A percentile compares a stretch with the other conserved stretches of the same genome.
phyloP scores from a whole-genome alignment of 1,284 basidiomycete species.

The Puccinia brachypodii region DNA sequence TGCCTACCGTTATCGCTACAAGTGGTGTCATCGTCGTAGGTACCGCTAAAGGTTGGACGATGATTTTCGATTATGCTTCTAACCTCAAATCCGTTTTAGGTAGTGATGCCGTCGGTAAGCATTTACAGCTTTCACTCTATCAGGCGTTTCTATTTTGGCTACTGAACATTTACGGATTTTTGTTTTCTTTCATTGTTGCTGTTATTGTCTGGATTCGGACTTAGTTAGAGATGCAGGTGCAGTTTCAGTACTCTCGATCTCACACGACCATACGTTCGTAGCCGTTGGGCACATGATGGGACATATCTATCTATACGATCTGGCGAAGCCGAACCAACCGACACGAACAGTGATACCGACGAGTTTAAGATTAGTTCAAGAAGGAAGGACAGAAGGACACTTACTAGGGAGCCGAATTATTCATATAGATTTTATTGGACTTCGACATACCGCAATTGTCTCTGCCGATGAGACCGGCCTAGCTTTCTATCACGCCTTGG shows the following conservation, averaged over 20 bases:
- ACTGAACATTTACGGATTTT: neutral
- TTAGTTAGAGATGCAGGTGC: slow-evolving; percentile 68
- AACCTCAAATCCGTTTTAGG: slow-evolving; percentile 76
- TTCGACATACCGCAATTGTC: slow-evolving; percentile 88
- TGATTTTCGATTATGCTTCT: slow-evolving; percentile 89
- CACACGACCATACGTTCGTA: slow-evolving; percentile 88
- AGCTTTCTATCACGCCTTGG: slow-evolving; percentile 92
- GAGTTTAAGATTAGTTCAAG: slow-evolving; percentile 66
- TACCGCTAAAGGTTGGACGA: slow-evolving; percentile 72
- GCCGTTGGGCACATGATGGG: slow-evolving; percentile 85
- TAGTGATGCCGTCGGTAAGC: slow-evolving; percentile 67
- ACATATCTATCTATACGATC: slow-evolving; percentile 81
- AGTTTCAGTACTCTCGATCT: slow-evolving; percentile 87
- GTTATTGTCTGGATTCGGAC: neutral
- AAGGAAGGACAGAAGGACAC: slow-evolving; percentile 91
- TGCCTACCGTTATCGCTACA: slow-evolving; percentile 77
- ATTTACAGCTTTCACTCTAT: slow-evolving; percentile 33
- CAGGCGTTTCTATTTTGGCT: neutral
- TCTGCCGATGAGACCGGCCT: slow-evolving; percentile 87
- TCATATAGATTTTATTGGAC: slow-evolving; percentile 85
- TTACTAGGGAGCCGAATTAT: slow-evolving; percentile 79
- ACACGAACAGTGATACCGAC: slow-evolving; percentile 58
- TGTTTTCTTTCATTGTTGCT: neutral
- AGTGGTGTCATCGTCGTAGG: slow-evolving; percentile 89
- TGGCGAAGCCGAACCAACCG: slow-evolving; percentile 66